Conservation (phyloP, 1,284 basidiomycete genomes). For the Tremellales sp. region DNA sequence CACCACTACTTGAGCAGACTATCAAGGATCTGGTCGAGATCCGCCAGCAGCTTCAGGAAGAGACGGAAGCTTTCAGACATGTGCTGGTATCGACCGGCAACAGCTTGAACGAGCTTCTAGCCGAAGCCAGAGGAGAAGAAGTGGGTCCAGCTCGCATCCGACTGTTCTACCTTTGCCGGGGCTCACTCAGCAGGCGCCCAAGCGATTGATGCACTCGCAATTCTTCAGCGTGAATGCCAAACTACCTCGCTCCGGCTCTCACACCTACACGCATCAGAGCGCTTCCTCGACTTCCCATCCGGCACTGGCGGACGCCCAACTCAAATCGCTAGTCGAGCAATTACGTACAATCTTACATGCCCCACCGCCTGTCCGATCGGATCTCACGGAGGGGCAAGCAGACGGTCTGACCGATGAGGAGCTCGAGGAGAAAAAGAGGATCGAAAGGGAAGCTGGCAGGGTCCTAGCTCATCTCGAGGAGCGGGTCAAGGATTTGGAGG, state of each 20-base stretch:
- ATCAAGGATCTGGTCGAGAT: constrained; percentile 70
- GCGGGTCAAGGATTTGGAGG: constrained; percentile 42
- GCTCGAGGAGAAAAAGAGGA: constrained; percentile 21
- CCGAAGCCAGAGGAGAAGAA: constrained; percentile 28
- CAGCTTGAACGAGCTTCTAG: constrained; percentile 57
- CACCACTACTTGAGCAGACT: constrained; percentile 63
- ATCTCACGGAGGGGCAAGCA: not conserved
- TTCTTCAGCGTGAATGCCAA: constrained; percentile 20
- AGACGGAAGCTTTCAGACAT: constrained; percentile 65
- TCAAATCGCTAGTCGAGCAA: constrained; percentile 30
- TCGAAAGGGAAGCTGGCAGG: constrained; percentile 30
- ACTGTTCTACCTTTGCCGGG: not conserved
- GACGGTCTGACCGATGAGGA: constrained; percentile 12
- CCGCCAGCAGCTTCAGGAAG: constrained; percentile 61
- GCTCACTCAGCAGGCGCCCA: constrained; percentile 16
- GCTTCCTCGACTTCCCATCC: constrained; percentile 44
- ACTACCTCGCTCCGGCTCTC: constrained; percentile 4
- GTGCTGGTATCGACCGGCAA: constrained; percentile 68
- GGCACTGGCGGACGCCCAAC: constrained; percentile 34
- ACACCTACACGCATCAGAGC: constrained; percentile 19
- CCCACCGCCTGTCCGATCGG: not conserved
- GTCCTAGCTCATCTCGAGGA: constrained; percentile 32
- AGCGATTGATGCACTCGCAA: constrained; percentile 26
- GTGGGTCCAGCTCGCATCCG: constrained; percentile 19
- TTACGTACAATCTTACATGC: constrained; percentile 25